Conservation (phyloP, 2,329 filamentous ascomycete genomes). For the Xylaria multiplex region DNA sequence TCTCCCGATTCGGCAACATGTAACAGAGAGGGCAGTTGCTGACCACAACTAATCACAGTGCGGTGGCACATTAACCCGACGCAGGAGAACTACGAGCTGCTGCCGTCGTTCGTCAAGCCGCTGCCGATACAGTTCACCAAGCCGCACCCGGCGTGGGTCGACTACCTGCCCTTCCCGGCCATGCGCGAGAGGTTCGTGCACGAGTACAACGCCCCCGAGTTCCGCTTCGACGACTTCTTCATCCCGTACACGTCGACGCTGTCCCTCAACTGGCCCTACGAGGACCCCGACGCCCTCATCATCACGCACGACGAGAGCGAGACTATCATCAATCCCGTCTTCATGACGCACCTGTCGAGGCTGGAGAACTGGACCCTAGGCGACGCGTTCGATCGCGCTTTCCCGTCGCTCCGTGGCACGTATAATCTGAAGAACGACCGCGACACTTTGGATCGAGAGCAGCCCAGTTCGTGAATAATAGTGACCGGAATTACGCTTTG, state of each 20-base stretch:
- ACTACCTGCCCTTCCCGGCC: constrained; percentile 80
- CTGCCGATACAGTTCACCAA: constrained; percentile 71
- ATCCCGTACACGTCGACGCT: constrained; percentile 81
- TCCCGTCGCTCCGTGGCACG: constrained; percentile 65
- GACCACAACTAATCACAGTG: constrained; percentile 53
- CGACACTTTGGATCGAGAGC: background rate
- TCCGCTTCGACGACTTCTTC: constrained; percentile 83
- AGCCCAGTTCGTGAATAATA: background rate
- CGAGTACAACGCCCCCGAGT: constrained; percentile 54
- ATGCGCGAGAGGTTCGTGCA: constrained; percentile 69
- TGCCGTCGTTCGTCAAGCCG: constrained; percentile 79
- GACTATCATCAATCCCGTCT: constrained; percentile 84
- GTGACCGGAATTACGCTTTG: background rate
- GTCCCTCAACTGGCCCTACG: constrained; percentile 85
- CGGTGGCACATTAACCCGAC: constrained; percentile 86
- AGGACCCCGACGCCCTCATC: constrained; percentile 75
- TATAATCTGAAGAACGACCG: constrained; percentile 51
- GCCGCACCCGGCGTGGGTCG: constrained; percentile 82
- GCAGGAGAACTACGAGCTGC: constrained; percentile 78
- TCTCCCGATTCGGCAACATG: background rate
- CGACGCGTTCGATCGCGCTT: constrained; percentile 70
- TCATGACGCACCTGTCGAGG: constrained; percentile 80
- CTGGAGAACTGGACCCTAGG: constrained; percentile 86
- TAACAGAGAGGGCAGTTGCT: background rate
- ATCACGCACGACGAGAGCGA: constrained; percentile 68